Conservation (phyloP, 2,329 filamentous ascomycete genomes). For the Ophiostoma pallidulum region DNA sequence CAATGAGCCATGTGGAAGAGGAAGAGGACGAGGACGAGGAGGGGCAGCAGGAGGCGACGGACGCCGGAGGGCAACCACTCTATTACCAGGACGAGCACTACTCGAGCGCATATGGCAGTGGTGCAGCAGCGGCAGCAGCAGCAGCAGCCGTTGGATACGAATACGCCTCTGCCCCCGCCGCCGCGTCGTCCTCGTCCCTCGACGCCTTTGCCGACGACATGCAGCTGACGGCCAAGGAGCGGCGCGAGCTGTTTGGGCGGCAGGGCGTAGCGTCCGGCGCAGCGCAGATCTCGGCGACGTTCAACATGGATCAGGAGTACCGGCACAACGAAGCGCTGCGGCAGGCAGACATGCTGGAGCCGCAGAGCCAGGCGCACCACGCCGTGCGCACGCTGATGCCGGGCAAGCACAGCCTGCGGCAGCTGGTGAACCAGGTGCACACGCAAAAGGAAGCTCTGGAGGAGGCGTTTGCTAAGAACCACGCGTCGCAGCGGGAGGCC, state of each 20-base stretch:
- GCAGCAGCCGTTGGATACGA: slow-evolving; percentile 11
- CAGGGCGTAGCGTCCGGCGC: slow-evolving; percentile 32
- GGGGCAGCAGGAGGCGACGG: slow-evolving; percentile 16
- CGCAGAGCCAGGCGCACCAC: slow-evolving; percentile 66
- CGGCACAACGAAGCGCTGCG: slow-evolving; percentile 70
- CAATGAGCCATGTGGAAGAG: no score
- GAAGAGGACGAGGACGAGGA: slow-evolving; percentile 37
- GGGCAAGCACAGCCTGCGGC: slow-evolving; percentile 81
- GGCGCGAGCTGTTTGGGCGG: slow-evolving; percentile 80
- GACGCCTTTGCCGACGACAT: slow-evolving; percentile 65
- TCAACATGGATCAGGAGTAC: slow-evolving; percentile 86
- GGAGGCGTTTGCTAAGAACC: slow-evolving; percentile 75
- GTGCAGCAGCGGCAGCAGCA: slow-evolving; percentile 25
- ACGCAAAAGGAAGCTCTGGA: slow-evolving; percentile 80
- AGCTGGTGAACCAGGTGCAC: slow-evolving; percentile 74
- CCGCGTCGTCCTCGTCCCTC: slow-evolving; percentile 48
- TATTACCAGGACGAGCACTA: no score
- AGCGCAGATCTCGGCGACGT: slow-evolving; percentile 65
- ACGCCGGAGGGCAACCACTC: no score
- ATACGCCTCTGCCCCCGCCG: no score
- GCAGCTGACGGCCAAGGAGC: slow-evolving; percentile 65
- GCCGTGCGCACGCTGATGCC: slow-evolving; percentile 74
- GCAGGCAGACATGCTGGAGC: slow-evolving; percentile 58
- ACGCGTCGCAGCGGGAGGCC: slow-evolving; percentile 70
- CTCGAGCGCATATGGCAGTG: slow-evolving; percentile 23